A percentile compares a stretch with the other conserved stretches of the same genome.
Evolutionary conservation across 2,329 filamentous ascomycete genomes (phyloP).

Genomic region (Ophiocordyceps camponoti-saundersi): DNA sequence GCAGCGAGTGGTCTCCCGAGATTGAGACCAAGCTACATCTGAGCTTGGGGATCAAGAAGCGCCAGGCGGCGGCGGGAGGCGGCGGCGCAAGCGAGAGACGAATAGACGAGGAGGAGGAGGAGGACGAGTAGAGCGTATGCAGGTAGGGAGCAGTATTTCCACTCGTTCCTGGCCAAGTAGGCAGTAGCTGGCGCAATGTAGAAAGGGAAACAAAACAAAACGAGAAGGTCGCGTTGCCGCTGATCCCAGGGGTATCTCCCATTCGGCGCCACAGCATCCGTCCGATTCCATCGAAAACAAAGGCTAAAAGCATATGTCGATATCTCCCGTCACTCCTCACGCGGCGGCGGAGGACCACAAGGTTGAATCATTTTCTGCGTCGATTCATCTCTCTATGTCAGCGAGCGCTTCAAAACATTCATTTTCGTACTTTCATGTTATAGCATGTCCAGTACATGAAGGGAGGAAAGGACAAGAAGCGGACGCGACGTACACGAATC

Average conservation of each 20-base stretch:
- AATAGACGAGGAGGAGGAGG: slow-evolving; percentile 1
- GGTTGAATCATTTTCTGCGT: slow-evolving; percentile 50
- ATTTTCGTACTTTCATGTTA: no score
- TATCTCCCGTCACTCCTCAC: slow-evolving; percentile 21
- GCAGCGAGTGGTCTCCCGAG: slow-evolving; percentile 28
- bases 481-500: slow-evolving; percentile 44
- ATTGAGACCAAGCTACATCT: slow-evolving; percentile 41
- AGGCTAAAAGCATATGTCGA: not conserved
- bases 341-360: slow-evolving; percentile 36
- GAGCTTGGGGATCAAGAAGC: slow-evolving; percentile 37
- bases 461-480: no score
- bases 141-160: no score
- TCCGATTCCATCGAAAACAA: not conserved
- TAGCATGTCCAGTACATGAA: no score
- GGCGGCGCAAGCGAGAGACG: slow-evolving; percentile 8
- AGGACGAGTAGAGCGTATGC: not conserved
- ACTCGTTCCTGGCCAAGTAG: not conserved
- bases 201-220: not conserved
- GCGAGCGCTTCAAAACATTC: not conserved
- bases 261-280: no score
- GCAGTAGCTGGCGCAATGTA: no score
- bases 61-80: slow-evolving; percentile 7
- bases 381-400: not conserved
- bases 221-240: not conserved
- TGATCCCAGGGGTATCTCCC: not conserved